Evolutionary conservation across 495 filamentous ascomycete genomes (phyloP), one percentile per base, ranked within the genome.

Genomic region (Chaetomidium leptoderma): DNA sequence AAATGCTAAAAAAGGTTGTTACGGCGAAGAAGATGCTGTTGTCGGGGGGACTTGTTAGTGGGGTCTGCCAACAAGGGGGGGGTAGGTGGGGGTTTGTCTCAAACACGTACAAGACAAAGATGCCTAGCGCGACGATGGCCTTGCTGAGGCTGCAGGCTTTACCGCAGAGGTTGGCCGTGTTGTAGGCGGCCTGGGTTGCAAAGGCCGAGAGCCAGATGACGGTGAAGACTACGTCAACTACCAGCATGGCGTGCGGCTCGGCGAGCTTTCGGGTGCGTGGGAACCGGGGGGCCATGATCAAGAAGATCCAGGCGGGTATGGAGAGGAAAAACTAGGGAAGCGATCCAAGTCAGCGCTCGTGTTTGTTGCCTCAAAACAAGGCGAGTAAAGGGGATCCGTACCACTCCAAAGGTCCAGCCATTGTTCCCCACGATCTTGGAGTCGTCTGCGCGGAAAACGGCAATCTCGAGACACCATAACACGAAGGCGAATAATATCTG

Each of bases 171-270:
- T 73, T 73, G 32, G 72, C 74, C 1, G 77, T 74, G 63, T 83
- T 79, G 53, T 75, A 97, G 2, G 82, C 78, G 1, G 89, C 88
- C 40, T 95, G 80, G 40, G 85, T 80, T 6, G 90, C 80, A 73
- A 91, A 93, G 0, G 86, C 91, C 8, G 85, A 83, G 57, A 96
- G 83, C 91, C 91, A 97, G 63, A 96, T 74, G 42, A 96, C 71
- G 40, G 82, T 72, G 68, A 86, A 92, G 29, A 92, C 49, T 4
- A 76, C 72, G 67, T 97, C 92, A 44, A 95, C 73, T 6, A 78
- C 78, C 19, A 86, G 81, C 71, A 95, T 89, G 51, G 82, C 90
- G 68, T 93, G 91, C 10, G 89, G 86, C 62, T 95, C 85, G 44
- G 88, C 88, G 60, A 91, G 83, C 63, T 83, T 85, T 29, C 82